Evolutionary conservation across 257 asterid species (phyloP), one percentile per base, ranked within the genome.

Genomic region (Eustoma russellianum): DNA sequence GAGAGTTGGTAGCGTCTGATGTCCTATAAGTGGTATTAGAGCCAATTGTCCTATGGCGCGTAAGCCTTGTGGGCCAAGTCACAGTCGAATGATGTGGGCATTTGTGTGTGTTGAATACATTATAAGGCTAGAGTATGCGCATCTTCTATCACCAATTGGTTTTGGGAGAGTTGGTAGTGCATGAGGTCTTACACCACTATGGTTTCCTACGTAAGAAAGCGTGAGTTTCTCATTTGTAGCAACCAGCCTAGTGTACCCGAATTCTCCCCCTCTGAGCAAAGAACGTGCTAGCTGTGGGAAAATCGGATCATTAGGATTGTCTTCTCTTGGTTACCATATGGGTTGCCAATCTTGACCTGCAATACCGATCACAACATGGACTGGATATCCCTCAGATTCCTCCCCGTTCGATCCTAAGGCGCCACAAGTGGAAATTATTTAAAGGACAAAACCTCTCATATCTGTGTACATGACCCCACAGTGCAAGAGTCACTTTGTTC

Each of bases 271-370:
- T 0, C 98, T 89, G 17, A 76, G 86, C 72, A 81, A 28, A 2
- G 98, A 90, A 35, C 70, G 74, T n/a, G 53, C 59, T 0, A 94
- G 98, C 67, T 90, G 98, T 3, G 98, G 98, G 48, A 69, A 90
- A 48, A 90, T 52, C 9, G 96, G 98, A 33, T 59, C 78, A 0
- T 56, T 52, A 2, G 64, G 83, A 68, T 86, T 96, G 56, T 75
- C 73, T 0, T 65, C 56, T 67, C 98, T 74, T 1, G 96, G 96
- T 53, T 78, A 72, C 98, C 98, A 90, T 16, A 74, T 79, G 9
- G 95, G 88, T 50, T 90, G 98, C 93, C 93, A 90, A 57, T 86
- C 98, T 66, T 91, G 98, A 13, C 94, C 96, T 0, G 78, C 95
- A 96, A 91, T 91, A 51, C 98, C 98, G 40, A 86, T 91, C 76